Evolutionary conservation across 2,329 filamentous ascomycete genomes (phyloP).

Genomic region (Pseudogymnoascus sp.): DNA sequence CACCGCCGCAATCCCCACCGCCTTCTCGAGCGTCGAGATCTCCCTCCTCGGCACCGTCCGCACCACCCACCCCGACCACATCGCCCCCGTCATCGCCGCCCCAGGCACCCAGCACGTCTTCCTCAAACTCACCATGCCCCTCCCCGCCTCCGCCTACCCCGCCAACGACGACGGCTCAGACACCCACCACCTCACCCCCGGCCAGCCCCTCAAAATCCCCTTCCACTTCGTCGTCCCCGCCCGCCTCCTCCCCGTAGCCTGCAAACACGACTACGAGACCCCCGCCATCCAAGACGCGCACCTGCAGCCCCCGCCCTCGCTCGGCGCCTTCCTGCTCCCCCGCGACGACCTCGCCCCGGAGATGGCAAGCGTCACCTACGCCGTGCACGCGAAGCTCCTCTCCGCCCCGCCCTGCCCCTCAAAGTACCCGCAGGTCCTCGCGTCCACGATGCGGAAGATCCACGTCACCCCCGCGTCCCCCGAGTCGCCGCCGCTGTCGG

Average conservation of each 20-base stretch:
- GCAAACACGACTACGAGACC: slow-evolving; percentile 16
- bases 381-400: slow-evolving; percentile 23
- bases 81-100: not conserved
- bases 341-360: slow-evolving; percentile 26
- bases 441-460: slow-evolving; percentile 15
- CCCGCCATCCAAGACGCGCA: slow-evolving; percentile 24
- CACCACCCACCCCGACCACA: not conserved
- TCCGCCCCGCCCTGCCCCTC: not conserved
- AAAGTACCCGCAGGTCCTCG: not conserved
- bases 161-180: slow-evolving; percentile 11
- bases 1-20: not conserved
- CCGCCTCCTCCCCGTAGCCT: slow-evolving; percentile 24
- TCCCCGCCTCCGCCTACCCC: slow-evolving; percentile 23
- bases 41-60: not conserved
- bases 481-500: slow-evolving; percentile 25
- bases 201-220: slow-evolving; percentile 23
- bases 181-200: slow-evolving; percentile 11
- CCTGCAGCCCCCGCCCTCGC: slow-evolving; percentile 25
- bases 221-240: slow-evolving; percentile 28
- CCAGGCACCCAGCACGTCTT: slow-evolving; percentile 22
- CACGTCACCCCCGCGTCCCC: slow-evolving; percentile 22
- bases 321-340: slow-evolving; percentile 15
- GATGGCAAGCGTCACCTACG: slow-evolving; percentile 25
- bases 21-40: not conserved
- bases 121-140: slow-evolving; percentile 27